These are phyloP conservation scores for Hypoxylon sp. DNA, from an alignment of 2,329 filamentous ascomycete genomes.

Conservation along the genomic window DNA sequence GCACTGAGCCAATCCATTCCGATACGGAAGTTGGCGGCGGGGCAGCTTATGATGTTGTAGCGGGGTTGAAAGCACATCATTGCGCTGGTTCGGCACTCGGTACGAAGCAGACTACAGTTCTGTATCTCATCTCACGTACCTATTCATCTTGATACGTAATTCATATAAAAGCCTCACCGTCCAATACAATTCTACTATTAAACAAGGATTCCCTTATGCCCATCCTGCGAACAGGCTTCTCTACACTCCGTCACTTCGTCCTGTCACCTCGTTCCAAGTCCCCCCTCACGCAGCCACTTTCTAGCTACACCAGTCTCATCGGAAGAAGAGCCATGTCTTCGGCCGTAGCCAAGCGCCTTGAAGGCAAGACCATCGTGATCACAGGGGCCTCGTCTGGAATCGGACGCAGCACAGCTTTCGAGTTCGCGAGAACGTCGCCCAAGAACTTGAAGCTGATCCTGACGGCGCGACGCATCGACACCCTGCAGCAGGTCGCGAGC, in stretches of 20 bases:
- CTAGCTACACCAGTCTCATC: neutral
- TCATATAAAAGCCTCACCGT: too few relatives aligned
- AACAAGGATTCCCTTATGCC: constrained; percentile 33
- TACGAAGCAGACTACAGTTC: too few relatives aligned
- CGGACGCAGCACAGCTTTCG: constrained; percentile 81
- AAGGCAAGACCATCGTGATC: constrained; percentile 90
- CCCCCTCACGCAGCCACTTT: neutral
- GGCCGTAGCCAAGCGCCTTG: constrained; percentile 80
- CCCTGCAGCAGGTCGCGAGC: constrained; percentile 76
- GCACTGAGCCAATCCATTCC: constrained; percentile 24
- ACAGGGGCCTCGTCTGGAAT: constrained; percentile 96
- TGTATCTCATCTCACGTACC: too few relatives aligned
- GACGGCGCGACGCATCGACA: constrained; percentile 86
- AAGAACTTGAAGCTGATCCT: constrained; percentile 83
- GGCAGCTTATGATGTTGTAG: constrained; percentile 26
- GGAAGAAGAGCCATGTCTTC: constrained; percentile 54
- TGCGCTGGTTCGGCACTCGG: constrained; percentile 26
- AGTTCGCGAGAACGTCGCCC: constrained; percentile 88
- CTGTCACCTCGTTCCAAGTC: constrained; percentile 9
- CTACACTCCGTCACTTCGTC: constrained; percentile 23
- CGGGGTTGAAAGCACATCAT: constrained; percentile 37
- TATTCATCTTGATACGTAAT: too few relatives aligned
- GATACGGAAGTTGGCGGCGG: constrained; percentile 32
- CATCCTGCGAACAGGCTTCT: constrained; percentile 28
- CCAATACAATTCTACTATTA: too few relatives aligned